Evolutionary conservation across 106 monocot genomes (phyloP), one percentile per base, ranked within the genome.

Genomic region (Phalaenopsis aphrodite): DNA sequence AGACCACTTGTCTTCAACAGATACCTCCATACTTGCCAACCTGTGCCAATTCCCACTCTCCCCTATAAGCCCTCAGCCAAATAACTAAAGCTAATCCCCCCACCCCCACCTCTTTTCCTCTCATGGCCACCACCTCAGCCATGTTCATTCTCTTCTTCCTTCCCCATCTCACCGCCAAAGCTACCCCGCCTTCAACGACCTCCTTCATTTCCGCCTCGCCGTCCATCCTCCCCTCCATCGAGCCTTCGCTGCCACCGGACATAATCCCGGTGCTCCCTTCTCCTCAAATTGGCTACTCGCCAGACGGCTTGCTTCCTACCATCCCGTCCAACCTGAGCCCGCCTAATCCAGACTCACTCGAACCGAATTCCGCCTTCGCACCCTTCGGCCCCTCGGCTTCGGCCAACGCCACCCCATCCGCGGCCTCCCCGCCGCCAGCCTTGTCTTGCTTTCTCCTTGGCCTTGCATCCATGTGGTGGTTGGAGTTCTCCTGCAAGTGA

Each of bases 271-370:
- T 38, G 52, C 67, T 89, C 72, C 89, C 89, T 37, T 77, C 89
- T 2, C 82, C 88, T 12, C 41, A 61, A 36, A 43, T 45, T 61
- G 67, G 5, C n/a, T 30, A 61, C 0, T 81, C 83, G 2, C 72
- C 85, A 38, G 73, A 74, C 2, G 47, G 68, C 55, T 38, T 61
- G 38, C 30, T 88, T 16, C 86, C 91, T 15, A 91, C 83, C 55
- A 88, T 88, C 47, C 86, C 88, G 0, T 84, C 91, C 2, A 91
- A 78, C 75, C 91, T 75, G 42, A 88, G 86, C 82, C 88, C 88
- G 8, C 88, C 88, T 5, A 83, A 88, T 77, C 91, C 91, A 8
- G 91, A 91, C 75, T 46, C 52, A 2, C 21, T 84, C 14, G 61
- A 77, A 48, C 88, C 88, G 23, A 65, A 86, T 55, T 86, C 82